phyloP scores from a whole-genome alignment of 768 basidiomycete genomes.

The Russula ochroleuca region DNA sequence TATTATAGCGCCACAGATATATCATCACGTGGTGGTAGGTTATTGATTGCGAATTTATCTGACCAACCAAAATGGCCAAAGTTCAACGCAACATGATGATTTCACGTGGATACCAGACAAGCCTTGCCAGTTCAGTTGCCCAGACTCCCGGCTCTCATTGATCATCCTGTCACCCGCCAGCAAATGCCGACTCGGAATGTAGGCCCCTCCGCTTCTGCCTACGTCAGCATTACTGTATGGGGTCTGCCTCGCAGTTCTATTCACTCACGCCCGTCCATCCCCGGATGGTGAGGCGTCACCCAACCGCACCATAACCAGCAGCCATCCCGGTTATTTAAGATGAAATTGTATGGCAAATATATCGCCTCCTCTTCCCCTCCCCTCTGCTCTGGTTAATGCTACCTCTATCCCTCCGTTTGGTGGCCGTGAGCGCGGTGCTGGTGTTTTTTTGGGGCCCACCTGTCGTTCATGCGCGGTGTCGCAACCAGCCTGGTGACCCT shows the following conservation, averaged over 20 bases:
- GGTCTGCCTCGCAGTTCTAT: not conserved
- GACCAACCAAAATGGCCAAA: not conserved
- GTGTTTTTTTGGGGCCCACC: not conserved
- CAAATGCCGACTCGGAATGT: not conserved
- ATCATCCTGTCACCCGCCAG: not conserved
- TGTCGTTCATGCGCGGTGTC: slow-evolving; percentile 11
- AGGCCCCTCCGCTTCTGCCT: not conserved
- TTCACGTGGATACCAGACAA: not conserved
- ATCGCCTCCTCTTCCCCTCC: not conserved
- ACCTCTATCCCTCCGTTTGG: not conserved
- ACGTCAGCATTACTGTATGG: not conserved
- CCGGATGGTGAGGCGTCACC: not conserved
- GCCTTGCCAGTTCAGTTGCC: not conserved
- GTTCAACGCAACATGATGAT: not conserved
- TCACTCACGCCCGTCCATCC: not conserved
- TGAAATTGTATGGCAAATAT: not conserved
- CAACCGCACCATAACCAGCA: not conserved
- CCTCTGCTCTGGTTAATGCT: not conserved
- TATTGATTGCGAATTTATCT: too few species aligned
- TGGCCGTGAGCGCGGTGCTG: not conserved
- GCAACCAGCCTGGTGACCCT: slow-evolving; percentile 26
- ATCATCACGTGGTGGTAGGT: too few species aligned
- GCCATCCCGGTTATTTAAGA: not conserved
- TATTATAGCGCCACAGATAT: too few species aligned
- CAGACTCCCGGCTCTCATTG: not conserved